Conservation (phyloP, 768 basidiomycete genomes). For the Psilocybe azurescens region DNA sequence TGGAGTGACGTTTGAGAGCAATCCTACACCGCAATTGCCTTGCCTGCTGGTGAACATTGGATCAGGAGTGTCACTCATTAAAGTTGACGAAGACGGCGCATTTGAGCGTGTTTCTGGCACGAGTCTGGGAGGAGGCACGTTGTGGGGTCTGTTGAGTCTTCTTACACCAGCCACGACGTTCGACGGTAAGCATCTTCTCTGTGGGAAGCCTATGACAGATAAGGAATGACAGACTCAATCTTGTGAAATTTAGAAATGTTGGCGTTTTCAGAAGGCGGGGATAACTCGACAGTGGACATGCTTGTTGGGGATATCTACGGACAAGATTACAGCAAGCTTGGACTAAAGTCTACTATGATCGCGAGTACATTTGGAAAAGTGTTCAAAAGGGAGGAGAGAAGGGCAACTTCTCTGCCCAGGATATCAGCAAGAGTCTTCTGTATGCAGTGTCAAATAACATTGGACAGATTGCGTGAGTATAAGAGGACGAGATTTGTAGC, state of each 20-base stretch:
- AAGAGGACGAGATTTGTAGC: conserved; percentile 1
- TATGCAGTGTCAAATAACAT: conserved; percentile 99
- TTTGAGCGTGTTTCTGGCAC: conserved; percentile 98
- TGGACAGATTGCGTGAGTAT: conserved; percentile 98
- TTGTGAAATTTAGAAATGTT: conserved; percentile 80
- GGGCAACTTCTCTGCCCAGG: conserved; percentile 83
- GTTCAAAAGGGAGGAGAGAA: conserved; percentile 89
- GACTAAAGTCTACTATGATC: conserved; percentile 97
- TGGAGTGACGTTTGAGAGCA: conserved; percentile 84
- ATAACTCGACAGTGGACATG: conserved; percentile 96
- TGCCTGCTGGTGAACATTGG: conserved; percentile 98
- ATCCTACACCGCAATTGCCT: conserved; percentile 88
- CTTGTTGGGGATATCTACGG: conserved; percentile 99
- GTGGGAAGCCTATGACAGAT: conserved; percentile 6
- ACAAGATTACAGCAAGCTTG: conserved; percentile 94
- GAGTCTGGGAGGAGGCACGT: conserved; percentile 93
- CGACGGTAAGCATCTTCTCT: conserved; percentile 73
- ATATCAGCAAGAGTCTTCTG: conserved; percentile 92
- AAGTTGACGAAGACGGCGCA: conserved; percentile 92
- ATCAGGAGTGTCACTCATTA: conserved; percentile 96
- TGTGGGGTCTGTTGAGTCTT: conserved; percentile 95
- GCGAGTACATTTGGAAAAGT: conserved; percentile 99
- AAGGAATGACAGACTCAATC: conserved; percentile 10
- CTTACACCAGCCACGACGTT: conserved; percentile 95
- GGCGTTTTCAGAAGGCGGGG: conserved; percentile 89